These are phyloP conservation scores for Vigna hirtella DNA, from an alignment of 306 rosid species.

Conservation along the genomic window DNA sequence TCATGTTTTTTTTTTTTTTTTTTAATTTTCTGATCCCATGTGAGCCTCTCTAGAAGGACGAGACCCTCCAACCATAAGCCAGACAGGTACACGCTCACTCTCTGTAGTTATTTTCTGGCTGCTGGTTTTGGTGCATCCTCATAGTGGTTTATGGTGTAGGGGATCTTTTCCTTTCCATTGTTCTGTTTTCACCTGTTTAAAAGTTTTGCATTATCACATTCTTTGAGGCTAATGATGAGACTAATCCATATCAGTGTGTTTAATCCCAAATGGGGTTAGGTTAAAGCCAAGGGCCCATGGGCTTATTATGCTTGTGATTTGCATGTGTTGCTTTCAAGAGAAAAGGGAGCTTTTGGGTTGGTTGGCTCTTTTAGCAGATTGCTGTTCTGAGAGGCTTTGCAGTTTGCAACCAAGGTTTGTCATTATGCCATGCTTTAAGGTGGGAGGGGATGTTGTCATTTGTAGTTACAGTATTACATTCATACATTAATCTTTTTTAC, in stretches of 20 bases:
- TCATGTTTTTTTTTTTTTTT: conserved; percentile 41
- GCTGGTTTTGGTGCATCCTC: conserved; percentile 49
- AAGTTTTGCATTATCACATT: conserved; percentile 7
- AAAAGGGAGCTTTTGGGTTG: conserved; percentile 29
- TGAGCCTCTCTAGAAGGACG: conserved; percentile 68
- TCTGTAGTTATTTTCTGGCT: conserved; percentile 42
- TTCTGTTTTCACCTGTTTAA: conserved; percentile 26
- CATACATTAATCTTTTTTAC: conserved; percentile 19
- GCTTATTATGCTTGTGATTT: conserved; percentile 59
- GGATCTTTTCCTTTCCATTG: conserved; percentile 18
- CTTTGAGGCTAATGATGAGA: conserved; percentile 42
- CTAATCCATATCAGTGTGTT: conserved; percentile 35
- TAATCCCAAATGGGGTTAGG: conserved; percentile 50
- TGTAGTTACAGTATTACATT: conserved; percentile 8
- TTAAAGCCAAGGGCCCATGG: conserved; percentile 50
- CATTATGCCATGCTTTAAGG: conserved; percentile 38
- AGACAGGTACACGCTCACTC: conserved; percentile 48
- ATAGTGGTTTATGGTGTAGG: conserved; percentile 35
- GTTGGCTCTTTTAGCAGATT: conserved; percentile 47
- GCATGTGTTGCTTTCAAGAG: conserved; percentile 51
- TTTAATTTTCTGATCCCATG: conserved; percentile 62
- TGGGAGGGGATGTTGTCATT: conserved; percentile 31
- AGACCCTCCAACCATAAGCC: conserved; percentile 60
- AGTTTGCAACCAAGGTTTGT: conserved; percentile 47
- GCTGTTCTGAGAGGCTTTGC: conserved; percentile 47